Evolutionary conservation across 2,329 filamentous ascomycete species (phyloP), one percentile per base, ranked within the genome.

Genomic region (Dactylellina sp.): DNA sequence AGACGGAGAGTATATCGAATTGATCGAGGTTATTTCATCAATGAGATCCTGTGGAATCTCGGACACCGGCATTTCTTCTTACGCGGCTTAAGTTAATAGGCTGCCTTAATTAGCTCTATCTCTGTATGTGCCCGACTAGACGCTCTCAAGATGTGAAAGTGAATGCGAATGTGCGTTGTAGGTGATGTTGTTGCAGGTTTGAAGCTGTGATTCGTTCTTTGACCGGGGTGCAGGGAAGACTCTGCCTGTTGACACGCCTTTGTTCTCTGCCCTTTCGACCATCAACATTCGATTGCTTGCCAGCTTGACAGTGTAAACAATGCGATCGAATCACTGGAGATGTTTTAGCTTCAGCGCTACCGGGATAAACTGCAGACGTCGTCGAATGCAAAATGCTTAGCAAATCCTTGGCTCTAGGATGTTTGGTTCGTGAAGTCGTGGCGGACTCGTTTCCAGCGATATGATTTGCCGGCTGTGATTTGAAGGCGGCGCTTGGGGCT

Each of bases 11-110:
- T 93, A 95, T 76, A 95, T 95, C 62, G 91, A 91, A 81, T 94
- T 95, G 79, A 95, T 89, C 75, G 90, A 91, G 79, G 89, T 89
- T 28, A 93, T 83, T 80, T 95, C 91, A 81, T 95, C 91, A 53
- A 82, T 80, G 24, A 94, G 85, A 55, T 84, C 81, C 52, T 68
- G 71, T n/a, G 71, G 53, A 7, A 75, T 63, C 46, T 63, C 56
- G 40, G 55, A 50, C 52, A 37, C 49, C 24, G 53, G 42, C 59
- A 71, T 71, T 2, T 40, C 37, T 22, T 52, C 14, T 42, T 24
- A 18, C 46, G 18, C 59, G 46, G 28, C 59, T 52, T 16, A 20
- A 20, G 16, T 16, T 52, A 37, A 52, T 62, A 53, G 44, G 44
- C 37, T 18, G 28, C 28, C 28, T 32, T 32, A 9, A 32, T 5